Percentiles rank a stretch among this genome's conserved stretches.
Conservation (phyloP, 805 yeast species). For the Lipomyces orientalis region DNA sequence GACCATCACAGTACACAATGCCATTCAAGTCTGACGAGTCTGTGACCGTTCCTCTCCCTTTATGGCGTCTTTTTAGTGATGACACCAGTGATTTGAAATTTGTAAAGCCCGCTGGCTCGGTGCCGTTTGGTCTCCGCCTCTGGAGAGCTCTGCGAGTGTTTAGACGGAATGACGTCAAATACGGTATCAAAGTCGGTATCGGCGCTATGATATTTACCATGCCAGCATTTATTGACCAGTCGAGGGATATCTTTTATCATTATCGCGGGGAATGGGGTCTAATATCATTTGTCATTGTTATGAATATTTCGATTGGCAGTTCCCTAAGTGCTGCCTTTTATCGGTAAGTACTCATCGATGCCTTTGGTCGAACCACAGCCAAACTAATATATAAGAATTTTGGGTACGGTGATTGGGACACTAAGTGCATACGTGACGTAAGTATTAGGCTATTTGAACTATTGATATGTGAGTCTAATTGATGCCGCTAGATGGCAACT, state of each 20-base stretch:
- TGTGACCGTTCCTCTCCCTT: neutral
- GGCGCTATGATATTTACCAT: slow-evolving; percentile 71
- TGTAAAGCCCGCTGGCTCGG: neutral
- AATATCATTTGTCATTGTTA: slow-evolving; percentile 77
- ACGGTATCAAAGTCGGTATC: slow-evolving; percentile 77
- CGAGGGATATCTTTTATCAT: slow-evolving; percentile 59
- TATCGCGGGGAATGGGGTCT: slow-evolving; percentile 88
- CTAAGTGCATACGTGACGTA: slow-evolving; percentile 57
- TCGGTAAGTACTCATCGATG: slow-evolving; percentile 3
- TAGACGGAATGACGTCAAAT: slow-evolving; percentile 70
- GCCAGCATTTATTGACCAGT: slow-evolving; percentile 67
- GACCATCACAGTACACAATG: neutral
- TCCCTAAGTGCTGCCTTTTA: slow-evolving; percentile 52
- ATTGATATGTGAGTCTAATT: neutral
- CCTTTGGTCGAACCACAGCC: neutral
- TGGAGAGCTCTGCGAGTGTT: slow-evolving; percentile 56
- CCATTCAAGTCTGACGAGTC: neutral
- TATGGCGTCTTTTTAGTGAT: neutral
- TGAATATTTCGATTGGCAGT: slow-evolving; percentile 85
- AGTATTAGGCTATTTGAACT: neutral
- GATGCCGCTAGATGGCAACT: slow-evolving; percentile 53
- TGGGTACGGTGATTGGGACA: slow-evolving; percentile 81
- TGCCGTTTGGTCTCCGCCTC: slow-evolving; percentile 32
- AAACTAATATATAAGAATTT: slow-evolving; percentile 45
- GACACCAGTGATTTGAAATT: slow-evolving; percentile 9